Conservation (phyloP, 352 stramenopile species). For the Stramenopiles sp. region DNA sequence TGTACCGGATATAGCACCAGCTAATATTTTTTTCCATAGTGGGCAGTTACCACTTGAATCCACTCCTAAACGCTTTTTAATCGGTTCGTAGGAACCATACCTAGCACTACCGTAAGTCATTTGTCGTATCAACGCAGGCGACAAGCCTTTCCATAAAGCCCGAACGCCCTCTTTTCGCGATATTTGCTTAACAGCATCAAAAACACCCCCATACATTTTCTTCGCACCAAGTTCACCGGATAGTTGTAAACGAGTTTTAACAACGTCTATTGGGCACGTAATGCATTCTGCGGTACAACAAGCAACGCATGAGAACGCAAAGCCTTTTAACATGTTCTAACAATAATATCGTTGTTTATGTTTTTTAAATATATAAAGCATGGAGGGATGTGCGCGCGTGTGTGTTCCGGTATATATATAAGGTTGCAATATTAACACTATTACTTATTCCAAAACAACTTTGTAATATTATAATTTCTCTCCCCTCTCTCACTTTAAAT, state of each 20-base stretch:
- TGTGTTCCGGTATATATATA: no score
- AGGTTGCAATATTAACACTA: no score
- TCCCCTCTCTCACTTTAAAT: no score
- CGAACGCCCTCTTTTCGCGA: constrained; percentile 49
- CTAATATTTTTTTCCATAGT: not conserved
- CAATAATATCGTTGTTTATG: no score
- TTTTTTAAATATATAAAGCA: no score
- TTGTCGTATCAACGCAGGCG: constrained; percentile 46
- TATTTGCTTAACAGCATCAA: constrained; percentile 78
- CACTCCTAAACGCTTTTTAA: constrained; percentile 28
- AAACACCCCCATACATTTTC: constrained; percentile 85
- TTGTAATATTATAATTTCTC: no score
- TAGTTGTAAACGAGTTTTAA: not conserved
- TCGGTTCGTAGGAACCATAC: constrained; percentile 53
- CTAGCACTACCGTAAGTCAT: constrained; percentile 59
- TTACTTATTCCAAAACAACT: no score
- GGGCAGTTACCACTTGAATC: not conserved
- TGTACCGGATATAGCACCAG: not conserved
- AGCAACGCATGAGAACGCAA: not conserved
- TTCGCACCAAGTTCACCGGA: not conserved
- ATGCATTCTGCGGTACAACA: not conserved
- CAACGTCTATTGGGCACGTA: not conserved
- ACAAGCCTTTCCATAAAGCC: constrained; percentile 62
- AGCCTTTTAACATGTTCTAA: not conserved
- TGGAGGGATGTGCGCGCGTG: no score